Evolutionary conservation across 176 grass and related monocot genomes (phyloP), one percentile per base, ranked within the genome.

Genomic region (Oropetium thomaeum): DNA sequence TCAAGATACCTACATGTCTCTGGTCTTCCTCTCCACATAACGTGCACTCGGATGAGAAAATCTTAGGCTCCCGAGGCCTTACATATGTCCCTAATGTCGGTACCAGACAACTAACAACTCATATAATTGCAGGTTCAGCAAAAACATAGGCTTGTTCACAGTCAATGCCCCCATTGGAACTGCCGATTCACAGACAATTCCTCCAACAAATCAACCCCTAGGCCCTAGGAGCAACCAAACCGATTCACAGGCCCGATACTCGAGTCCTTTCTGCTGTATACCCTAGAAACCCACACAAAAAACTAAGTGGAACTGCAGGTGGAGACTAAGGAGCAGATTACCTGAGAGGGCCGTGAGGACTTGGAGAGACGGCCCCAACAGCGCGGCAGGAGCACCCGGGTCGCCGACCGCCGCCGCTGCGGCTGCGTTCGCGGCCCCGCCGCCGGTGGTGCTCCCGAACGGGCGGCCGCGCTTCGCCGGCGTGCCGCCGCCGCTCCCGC

Each of bases 401-500:
- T 95, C 96, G 69, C 82, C 89, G 29, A 77, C 47, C 2, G 85
- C 73, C 10, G 71, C 65, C 41, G 75, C 77, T 4, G 77, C 70
- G 1, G 74, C 78, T 2, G 65, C 64, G 66, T 75, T 79, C 8
- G 69, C 85, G 10, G 89, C 72, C 4, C 89, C 81, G 13, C 77
- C 55, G 1, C 89, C 90, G 12, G 93, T 84, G 25, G 83, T 76
- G 81, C 90, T 93, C 14, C 90, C 94, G 47, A 97, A 89, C 22
- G 94, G 94, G 1, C 94, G 88, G 1, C 94, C 94, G 20, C 94
- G 88, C 90, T 97, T 97, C 47, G 91, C 94, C 62, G 94, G 88
- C 77, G 88, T 76, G 22, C 78, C 73, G 17, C 77, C 84, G 7
- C 80, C 77, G 81, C 74, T 31, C 59, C 85, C 87, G n/a, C 87